Evolutionary conservation across 768 basidiomycete genomes (phyloP), one percentile per base, ranked within the genome.

Genomic region (Tubosaeta sp.): DNA sequence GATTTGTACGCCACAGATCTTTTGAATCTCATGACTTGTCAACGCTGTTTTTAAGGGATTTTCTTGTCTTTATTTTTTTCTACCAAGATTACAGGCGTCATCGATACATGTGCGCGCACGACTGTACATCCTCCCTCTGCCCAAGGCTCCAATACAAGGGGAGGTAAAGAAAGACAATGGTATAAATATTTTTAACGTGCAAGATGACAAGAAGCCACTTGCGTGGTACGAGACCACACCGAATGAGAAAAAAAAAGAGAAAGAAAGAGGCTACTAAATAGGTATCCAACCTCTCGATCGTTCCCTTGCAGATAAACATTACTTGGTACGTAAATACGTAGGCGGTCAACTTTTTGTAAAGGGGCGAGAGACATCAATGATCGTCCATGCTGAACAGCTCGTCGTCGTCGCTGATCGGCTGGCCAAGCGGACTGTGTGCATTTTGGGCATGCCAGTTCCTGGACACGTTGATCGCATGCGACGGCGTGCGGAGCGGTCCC

Each of bases 381-480:
- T 88, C n/a, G n/a, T n/a, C 86, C 82, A 88, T 83, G 59, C 73
- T 74, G 64, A 90, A 90, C 63, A 89, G 66, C 60, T 85, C 86
- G 62, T 86, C 84, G 53, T 86, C 76, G 51, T 75, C 80, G 30
- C 73, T 73, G n/a, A 76, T 80, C 4, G 84, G 82, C 48, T 79
- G 72, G 59, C 82, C 80, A 50, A 86, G 69, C 46, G 84, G 84
- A 62, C 84, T 86, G 59, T 77, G 64, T 38, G 77, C 71, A 43
- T 63, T 63, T 45, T 69, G 59, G 9, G 62, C 44, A 39, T 74
- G 68, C 68, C 71, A 78, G 48, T 63, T 64, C 34, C 74, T 64
- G 44, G 38, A 54, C 42, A 12, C 54, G 48, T 49, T 60, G 7
- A 42, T 43, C n/a, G 59, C 29, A 16, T 67, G 65, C 9, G 62